phyloP scores from a whole-genome alignment of 805 yeast species.

The Lipomyces lipofer region DNA sequence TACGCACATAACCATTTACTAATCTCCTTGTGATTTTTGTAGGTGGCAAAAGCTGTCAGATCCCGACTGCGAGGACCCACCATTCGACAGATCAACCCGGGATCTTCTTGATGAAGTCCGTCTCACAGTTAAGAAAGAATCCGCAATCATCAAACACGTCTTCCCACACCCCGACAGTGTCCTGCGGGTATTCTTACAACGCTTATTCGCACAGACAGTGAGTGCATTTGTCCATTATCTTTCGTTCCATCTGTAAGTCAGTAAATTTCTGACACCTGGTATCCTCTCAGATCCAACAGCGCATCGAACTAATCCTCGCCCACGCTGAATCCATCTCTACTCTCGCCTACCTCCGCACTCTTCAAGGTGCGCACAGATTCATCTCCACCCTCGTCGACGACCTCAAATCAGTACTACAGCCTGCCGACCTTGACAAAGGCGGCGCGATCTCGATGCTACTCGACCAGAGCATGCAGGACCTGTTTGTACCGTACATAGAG shows the following conservation, averaged over 20 bases:
- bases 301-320: slow-evolving; percentile 55
- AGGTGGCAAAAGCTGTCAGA: slow-evolving; percentile 66
- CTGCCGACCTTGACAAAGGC: slow-evolving; percentile 40
- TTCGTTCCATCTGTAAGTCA: no score
- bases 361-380: slow-evolving; percentile 64
- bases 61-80: slow-evolving; percentile 52
- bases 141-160: slow-evolving; percentile 69
- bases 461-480: slow-evolving; percentile 71
- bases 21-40: no score
- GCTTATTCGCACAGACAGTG: slow-evolving; percentile 73
- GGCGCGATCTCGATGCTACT: slow-evolving; percentile 50
- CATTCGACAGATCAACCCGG: slow-evolving; percentile 55
- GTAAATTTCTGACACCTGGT: not conserved
- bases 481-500: slow-evolving; percentile 67
- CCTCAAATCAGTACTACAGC: slow-evolving; percentile 58
- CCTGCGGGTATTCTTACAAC: slow-evolving; percentile 65
- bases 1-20: slow-evolving; percentile 16
- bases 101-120: slow-evolving; percentile 56
- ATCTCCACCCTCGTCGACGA: slow-evolving; percentile 63
- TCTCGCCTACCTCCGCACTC: slow-evolving; percentile 71
- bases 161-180: slow-evolving; percentile 71
- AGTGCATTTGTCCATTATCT: slow-evolving; percentile 39
- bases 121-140: slow-evolving; percentile 66
- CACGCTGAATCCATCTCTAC: slow-evolving; percentile 63
- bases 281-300: slow-evolving; percentile 39